Evolutionary conservation across 2,329 filamentous ascomycete species (phyloP).

Genomic region (Onygena corvina): DNA sequence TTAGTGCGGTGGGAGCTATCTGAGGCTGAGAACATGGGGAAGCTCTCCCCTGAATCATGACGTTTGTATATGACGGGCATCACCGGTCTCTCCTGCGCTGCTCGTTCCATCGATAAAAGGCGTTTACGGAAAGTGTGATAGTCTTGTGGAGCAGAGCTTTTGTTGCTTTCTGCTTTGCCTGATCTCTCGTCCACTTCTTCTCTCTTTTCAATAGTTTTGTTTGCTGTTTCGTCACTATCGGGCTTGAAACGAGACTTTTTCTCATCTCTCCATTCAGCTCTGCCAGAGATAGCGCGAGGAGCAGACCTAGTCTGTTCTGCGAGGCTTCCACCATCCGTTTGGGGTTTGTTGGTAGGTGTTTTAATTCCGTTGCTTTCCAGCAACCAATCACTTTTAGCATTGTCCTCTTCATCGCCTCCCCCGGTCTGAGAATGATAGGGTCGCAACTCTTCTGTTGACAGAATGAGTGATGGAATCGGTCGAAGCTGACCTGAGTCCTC

Average conservation of each 20-base stretch:
- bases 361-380: neutral
- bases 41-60: constrained; percentile 50
- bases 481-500: constrained; percentile 29
- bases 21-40: constrained; percentile 52
- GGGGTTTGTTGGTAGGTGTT: constrained; percentile 13
- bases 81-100: constrained; percentile 23
- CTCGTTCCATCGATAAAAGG: constrained; percentile 38
- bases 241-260: constrained; percentile 3
- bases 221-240: constrained; percentile 14
- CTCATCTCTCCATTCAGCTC: constrained; percentile 28
- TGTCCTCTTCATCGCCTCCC: neutral
- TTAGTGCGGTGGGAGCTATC: constrained; percentile 43
- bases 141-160: constrained; percentile 34
- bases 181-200: constrained; percentile 23
- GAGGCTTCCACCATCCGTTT: neutral
- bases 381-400: neutral
- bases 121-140: constrained; percentile 41
- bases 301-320: constrained; percentile 23
- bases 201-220: constrained; percentile 22
- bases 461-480: constrained; percentile 34
- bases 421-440: neutral
- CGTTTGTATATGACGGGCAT: constrained; percentile 31
- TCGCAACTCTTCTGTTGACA: constrained; percentile 25
- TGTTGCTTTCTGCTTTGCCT: constrained; percentile 32
- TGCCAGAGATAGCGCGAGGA: constrained; percentile 30